Evolutionary conservation across 345 rosid genomes (phyloP).

Genomic region (Brassica carinata): DNA sequence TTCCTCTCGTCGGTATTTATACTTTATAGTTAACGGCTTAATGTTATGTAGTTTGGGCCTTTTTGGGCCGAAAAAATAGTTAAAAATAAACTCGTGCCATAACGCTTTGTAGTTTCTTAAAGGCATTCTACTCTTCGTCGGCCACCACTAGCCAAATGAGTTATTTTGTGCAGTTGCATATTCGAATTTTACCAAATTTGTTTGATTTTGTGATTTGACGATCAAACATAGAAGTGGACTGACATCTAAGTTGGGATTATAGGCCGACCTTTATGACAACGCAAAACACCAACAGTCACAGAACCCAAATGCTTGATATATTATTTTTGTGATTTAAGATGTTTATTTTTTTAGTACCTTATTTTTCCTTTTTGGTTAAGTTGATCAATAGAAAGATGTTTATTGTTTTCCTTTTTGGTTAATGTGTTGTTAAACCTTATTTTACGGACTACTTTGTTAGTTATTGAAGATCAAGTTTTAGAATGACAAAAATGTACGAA

Average conservation of each 20-base stretch:
- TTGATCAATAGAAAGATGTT: not conserved
- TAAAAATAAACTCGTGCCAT: not conserved
- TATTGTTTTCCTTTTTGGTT: not conserved
- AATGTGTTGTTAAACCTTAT: not conserved
- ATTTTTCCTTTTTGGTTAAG: not conserved
- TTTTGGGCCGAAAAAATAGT: not conserved
- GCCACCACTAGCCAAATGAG: not conserved
- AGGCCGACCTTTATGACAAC: not conserved
- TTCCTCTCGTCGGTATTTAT: too few species aligned
- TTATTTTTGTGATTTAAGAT: not conserved
- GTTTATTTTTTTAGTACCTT: not conserved
- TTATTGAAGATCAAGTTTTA: not conserved
- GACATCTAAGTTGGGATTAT: not conserved
- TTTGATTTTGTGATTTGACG: not conserved
- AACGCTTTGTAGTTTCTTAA: not conserved
- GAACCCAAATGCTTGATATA: not conserved
- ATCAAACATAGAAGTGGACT: not conserved
- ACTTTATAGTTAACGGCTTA: too few species aligned
- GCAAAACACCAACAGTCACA: not conserved
- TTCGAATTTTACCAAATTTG: not conserved
- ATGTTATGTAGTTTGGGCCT: not conserved
- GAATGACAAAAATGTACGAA: not conserved
- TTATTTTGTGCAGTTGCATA: not conserved
- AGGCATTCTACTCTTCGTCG: not conserved
- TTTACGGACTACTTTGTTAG: not conserved